Percentiles rank a stretch among this genome's conserved stretches.
phyloP scores from a whole-genome alignment of 805 yeast genomes.

The Myxozyma udenii region DNA sequence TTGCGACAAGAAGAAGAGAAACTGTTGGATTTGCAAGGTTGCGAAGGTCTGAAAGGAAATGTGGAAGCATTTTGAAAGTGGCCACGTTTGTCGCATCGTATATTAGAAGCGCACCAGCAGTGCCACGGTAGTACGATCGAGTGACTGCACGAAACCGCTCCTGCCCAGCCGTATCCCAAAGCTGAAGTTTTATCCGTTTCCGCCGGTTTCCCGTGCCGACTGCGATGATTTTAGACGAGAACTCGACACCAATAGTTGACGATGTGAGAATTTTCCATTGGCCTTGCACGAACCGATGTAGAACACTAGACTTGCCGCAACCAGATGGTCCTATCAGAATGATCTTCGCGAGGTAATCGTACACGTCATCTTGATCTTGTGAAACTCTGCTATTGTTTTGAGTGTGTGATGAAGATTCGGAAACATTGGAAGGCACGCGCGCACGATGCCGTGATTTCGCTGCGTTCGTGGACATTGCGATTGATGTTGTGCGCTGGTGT shows the following conservation, averaged over 20 bases:
- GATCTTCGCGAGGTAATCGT: conserved; percentile 42
- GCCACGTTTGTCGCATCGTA: conserved; percentile 85
- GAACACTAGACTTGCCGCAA: conserved; percentile 47
- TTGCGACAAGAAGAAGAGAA: conserved; percentile 87
- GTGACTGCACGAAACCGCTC: conserved; percentile 94
- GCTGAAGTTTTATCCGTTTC: conserved; percentile 38
- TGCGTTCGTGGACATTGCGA: neutral
- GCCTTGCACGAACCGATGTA: conserved; percentile 43
- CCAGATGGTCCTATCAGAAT: conserved; percentile 49
- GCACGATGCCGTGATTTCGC: conserved; percentile 7
- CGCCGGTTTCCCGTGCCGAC: conserved; percentile 36
- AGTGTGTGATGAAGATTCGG: conserved; percentile 11
- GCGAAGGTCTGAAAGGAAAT: conserved; percentile 85
- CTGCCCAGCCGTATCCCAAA: conserved; percentile 98
- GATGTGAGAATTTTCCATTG: conserved; percentile 39
- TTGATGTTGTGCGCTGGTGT: neutral
- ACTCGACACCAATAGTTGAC: conserved; percentile 44
- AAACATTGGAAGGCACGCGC: conserved; percentile 11
- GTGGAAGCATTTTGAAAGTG: conserved; percentile 76
- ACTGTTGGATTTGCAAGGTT: conserved; percentile 91
- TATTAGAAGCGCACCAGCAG: conserved; percentile 88
- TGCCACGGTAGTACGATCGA: conserved; percentile 90
- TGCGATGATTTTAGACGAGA: conserved; percentile 39
- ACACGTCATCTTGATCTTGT: conserved; percentile 29
- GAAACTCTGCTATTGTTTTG: conserved; percentile 10